Evolutionary conservation across 768 basidiomycete species (phyloP).

Genomic region (Phanerochaete carnosa): DNA sequence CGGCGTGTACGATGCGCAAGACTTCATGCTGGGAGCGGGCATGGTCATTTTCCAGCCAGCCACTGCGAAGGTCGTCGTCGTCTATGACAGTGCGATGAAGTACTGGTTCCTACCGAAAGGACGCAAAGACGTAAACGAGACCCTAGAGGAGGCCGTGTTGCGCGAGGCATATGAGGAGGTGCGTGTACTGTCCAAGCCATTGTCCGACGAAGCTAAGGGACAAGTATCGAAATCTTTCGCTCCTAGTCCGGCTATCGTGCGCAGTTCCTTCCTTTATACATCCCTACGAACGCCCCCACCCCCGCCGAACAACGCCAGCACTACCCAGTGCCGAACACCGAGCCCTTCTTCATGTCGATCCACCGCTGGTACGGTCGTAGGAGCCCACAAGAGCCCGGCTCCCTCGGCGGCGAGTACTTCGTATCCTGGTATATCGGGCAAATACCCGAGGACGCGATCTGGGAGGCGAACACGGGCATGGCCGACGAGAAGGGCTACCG

Average conservation of each 20-base stretch:
- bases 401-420: conserved; percentile 48
- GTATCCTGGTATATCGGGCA: conserved; percentile 54
- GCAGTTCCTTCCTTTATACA: conserved; percentile 43
- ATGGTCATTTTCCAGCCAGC: conserved; percentile 63
- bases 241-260: conserved; percentile 48
- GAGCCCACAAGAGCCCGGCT: conserved; percentile 12
- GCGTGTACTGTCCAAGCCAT: background rate
- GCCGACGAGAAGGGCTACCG: conserved; percentile 49
- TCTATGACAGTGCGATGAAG: conserved; percentile 36
- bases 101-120: conserved; percentile 61
- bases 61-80: conserved; percentile 49
- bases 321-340: conserved; percentile 25
- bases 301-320: conserved; percentile 25
- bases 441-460: conserved; percentile 50
- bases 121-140: conserved; percentile 65
- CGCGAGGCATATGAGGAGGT: conserved; percentile 72
- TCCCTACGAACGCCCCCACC: conserved; percentile 38
- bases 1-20: conserved; percentile 43
- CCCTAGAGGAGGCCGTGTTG: conserved; percentile 53
- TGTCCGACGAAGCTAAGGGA: background rate
- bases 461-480: conserved; percentile 52
- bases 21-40: conserved; percentile 59
- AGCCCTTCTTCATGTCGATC: conserved; percentile 43
- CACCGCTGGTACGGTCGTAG: conserved; percentile 20
- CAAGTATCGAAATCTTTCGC: background rate